phyloP scores from a whole-genome alignment of 176 grass and related monocot genomes.

The Thinopyrum elongatum region DNA sequence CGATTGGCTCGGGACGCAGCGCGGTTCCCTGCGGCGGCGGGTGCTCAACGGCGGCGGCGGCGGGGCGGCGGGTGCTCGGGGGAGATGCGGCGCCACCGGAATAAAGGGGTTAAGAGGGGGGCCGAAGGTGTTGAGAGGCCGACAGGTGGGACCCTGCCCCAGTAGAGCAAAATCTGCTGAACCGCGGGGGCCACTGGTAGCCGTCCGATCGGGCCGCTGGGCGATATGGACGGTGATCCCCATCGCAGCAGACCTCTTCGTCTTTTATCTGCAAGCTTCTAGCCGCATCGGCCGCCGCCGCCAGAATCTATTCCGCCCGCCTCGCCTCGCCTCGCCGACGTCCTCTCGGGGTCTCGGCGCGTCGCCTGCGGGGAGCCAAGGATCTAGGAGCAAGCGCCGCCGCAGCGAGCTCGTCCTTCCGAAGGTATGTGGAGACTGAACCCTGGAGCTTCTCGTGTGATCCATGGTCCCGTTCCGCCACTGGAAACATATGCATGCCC shows the following conservation, averaged over 20 bases:
- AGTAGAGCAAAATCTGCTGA: background rate
- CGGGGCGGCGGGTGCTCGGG: background rate
- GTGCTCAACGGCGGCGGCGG: background rate
- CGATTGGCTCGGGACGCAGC: background rate
- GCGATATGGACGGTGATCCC: slow-evolving; percentile 8
- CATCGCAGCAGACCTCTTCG: background rate
- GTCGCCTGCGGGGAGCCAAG: background rate
- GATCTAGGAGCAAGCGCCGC: background rate
- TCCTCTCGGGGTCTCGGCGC: background rate
- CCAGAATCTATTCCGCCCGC: background rate
- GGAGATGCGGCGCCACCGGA: background rate
- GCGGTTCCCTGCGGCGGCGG: background rate
- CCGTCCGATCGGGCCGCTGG: background rate
- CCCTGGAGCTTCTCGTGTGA: background rate
- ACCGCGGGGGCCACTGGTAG: fast-evolving
- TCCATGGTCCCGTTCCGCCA: background rate
- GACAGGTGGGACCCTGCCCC: background rate
- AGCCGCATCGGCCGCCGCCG: slow-evolving; percentile 7
- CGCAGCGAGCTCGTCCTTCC: background rate
- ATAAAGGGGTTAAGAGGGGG: background rate
- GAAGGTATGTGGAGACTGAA: background rate
- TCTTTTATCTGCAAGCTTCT: slow-evolving; percentile 22
- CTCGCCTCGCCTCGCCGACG: background rate
- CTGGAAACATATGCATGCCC: background rate
- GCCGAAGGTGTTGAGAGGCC: background rate